Evolutionary conservation across 495 filamentous ascomycete species (phyloP).

Genomic region (Penicillium paradoxum): DNA sequence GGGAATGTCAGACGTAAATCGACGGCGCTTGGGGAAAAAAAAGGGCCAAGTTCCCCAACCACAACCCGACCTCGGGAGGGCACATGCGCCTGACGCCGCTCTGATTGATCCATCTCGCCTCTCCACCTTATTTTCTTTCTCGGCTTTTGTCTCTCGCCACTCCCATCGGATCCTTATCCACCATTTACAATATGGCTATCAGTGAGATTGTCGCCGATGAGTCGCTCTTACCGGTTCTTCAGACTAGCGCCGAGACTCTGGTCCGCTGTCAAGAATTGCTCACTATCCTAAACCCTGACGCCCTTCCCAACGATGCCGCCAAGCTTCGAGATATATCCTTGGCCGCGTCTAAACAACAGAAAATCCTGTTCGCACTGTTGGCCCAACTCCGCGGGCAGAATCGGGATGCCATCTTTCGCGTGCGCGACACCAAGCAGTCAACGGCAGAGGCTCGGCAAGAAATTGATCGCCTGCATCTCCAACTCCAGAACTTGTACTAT

Average conservation of each 20-base stretch:
- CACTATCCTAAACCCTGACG: constrained; percentile 48
- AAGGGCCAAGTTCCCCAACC: constrained; percentile 21
- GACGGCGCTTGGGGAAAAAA: constrained; percentile 2
- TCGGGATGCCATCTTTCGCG: constrained; percentile 70
- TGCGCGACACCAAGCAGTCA: constrained; percentile 78
- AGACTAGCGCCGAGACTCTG: constrained; percentile 63
- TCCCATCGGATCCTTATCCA: background rate
- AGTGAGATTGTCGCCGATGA: constrained; percentile 65
- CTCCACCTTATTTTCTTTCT: constrained; percentile 4
- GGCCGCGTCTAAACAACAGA: constrained; percentile 71
- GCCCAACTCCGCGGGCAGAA: constrained; percentile 78
- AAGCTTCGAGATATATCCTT: constrained; percentile 48
- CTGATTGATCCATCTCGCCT: constrained; percentile 16
- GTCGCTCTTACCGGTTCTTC: constrained; percentile 63
- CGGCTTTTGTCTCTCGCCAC: constrained; percentile 6
- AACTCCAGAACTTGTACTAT: constrained; percentile 94
- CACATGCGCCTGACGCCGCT: constrained; percentile 12
- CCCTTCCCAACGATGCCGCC: constrained; percentile 28
- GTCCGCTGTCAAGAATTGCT: constrained; percentile 71
- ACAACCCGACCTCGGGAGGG: constrained; percentile 7
- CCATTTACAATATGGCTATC: constrained; percentile 38
- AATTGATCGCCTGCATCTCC: constrained; percentile 84
- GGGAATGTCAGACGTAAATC: constrained; percentile 6
- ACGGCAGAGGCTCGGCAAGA: constrained; percentile 86
- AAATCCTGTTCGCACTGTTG: constrained; percentile 71